Evolutionary conservation across 78 protist species (phyloP).

Genomic region (slime mould (Dictyostelium discoideum)): DNA sequence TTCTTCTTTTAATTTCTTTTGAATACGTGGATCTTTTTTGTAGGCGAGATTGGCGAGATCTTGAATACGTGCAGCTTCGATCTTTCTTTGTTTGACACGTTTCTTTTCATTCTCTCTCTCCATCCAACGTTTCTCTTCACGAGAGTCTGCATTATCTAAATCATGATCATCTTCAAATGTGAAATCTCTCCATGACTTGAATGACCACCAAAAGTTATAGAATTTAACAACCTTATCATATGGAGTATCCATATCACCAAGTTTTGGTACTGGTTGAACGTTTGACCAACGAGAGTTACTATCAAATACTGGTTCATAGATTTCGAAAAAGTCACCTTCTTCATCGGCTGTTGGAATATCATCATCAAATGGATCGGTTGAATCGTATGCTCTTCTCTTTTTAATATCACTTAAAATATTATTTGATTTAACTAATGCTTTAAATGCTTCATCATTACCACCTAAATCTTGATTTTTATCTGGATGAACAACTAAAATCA

Average conservation of each 20-base stretch:
- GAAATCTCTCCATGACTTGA: slow-evolving; percentile 95
- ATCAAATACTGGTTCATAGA: slow-evolving; percentile 82
- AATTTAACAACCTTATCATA: slow-evolving; percentile 83
- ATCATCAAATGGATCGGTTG: slow-evolving; percentile 90
- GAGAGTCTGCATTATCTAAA: slow-evolving; percentile 64
- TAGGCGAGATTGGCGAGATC: slow-evolving; percentile 77
- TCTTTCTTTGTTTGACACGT: slow-evolving; percentile 73
- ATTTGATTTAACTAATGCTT: slow-evolving; percentile 84
- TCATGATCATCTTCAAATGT: slow-evolving; percentile 86
- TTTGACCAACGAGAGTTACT: slow-evolving; percentile 79
- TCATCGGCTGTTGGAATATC: slow-evolving; percentile 58
- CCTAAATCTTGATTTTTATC: slow-evolving; percentile 83
- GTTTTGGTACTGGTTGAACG: slow-evolving; percentile 80
- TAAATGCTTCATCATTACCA: slow-evolving; percentile 87
- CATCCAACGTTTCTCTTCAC: slow-evolving; percentile 94
- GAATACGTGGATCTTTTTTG: slow-evolving; percentile 71
- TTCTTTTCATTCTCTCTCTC: slow-evolving; percentile 87
- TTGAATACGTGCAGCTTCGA: slow-evolving; percentile 65
- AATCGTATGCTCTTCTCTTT: slow-evolving; percentile 90
- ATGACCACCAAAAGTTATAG: slow-evolving; percentile 91
- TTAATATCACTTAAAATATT: slow-evolving; percentile 84
- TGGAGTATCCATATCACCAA: slow-evolving; percentile 82
- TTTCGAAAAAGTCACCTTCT: slow-evolving; percentile 71
- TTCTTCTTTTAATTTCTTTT: slow-evolving; percentile 71
- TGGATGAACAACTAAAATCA: slow-evolving; percentile 90